Conservation (phyloP, 2,329 filamentous ascomycete genomes). For the Arthrobotrys iridis region DNA sequence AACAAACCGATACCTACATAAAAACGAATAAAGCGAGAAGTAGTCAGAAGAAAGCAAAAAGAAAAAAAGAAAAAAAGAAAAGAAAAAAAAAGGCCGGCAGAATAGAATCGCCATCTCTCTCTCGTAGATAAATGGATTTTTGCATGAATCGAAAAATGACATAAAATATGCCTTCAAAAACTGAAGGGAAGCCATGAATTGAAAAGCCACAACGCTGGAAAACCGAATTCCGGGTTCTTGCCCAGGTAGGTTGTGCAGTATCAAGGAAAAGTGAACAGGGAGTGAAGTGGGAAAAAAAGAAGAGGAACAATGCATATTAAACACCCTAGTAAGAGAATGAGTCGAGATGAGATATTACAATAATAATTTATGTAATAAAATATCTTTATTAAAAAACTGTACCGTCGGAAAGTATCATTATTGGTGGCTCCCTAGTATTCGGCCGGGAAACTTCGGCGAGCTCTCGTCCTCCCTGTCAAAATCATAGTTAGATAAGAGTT, state of each 20-base stretch:
- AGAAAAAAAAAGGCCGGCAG: constrained; percentile 8
- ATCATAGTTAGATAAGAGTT: constrained; percentile 25
- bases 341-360: constrained; percentile 39
- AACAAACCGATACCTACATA: constrained; percentile 14
- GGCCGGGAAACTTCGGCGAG: constrained; percentile 94
- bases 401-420: constrained; percentile 94
- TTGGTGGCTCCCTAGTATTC: constrained; percentile 95
- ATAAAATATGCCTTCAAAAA: neutral
- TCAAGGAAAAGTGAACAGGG: constrained; percentile 6
- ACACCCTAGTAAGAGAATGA: constrained; percentile 38
- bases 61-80: neutral
- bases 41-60: neutral
- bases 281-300: constrained; percentile 48
- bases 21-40: neutral
- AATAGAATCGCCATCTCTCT: constrained; percentile 17
- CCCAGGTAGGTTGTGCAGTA: constrained; percentile 25
- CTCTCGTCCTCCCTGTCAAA: constrained; percentile 81
- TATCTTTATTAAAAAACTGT: constrained; percentile 78
- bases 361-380: constrained; percentile 21
- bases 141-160: constrained; percentile 18
- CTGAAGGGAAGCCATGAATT: constrained; percentile 3
- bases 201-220: constrained; percentile 15
- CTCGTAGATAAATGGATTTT: constrained; percentile 14
- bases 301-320: constrained; percentile 26
- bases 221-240: constrained; percentile 35